Evolutionary conservation across 768 basidiomycete species (phyloP), one percentile per base, ranked within the genome.

Genomic region (Austroboletus eburneus): DNA sequence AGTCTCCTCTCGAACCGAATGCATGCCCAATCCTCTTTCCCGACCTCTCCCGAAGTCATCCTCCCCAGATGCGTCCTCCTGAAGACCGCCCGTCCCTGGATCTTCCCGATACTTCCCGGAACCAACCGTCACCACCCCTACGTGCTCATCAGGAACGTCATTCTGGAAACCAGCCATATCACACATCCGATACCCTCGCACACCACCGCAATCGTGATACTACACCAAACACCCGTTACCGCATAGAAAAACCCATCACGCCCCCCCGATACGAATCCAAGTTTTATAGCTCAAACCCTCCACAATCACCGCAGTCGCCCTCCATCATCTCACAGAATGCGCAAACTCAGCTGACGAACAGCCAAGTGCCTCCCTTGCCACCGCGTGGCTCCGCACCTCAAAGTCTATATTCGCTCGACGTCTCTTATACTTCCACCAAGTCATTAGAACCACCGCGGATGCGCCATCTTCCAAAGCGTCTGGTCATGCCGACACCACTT

Each of bases 401-500:
- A 43, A 55, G 35, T 20, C 33, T 30, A 21, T 43, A 39, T 32
- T 52, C 55, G 5, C 41, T 45, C 47, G 50, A 55, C 37, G 42
- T 39, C 9, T 49, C 49, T 25, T 36, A 37, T 37, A 38, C 39
- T n/a, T n/a, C n/a, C n/a, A n/a, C n/a, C 32, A 43, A 42, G 17
- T 29, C 45, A 29, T 35, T 42, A 20, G 57, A 54, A 22, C 50
- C 50, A 5, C 54, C 43, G 16, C 64, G 62, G 43, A 50, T 46
- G 20, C 64, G 55, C 33, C 68, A 81, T 62, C 56, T 81, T 35
- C 86, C 86, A 4, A 83, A 77, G 60, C 76, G 71, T 39, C 77
- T 88, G 22, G 79, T 87, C 35, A 88, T 88, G 86, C 86, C 86
- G 38, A 65, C 81, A 3, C 86, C 81, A 14, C 72, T 88, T 32